phyloP scores from a whole-genome alignment of 1,139 yeast species.

The Diutina pseudorugosa region DNA sequence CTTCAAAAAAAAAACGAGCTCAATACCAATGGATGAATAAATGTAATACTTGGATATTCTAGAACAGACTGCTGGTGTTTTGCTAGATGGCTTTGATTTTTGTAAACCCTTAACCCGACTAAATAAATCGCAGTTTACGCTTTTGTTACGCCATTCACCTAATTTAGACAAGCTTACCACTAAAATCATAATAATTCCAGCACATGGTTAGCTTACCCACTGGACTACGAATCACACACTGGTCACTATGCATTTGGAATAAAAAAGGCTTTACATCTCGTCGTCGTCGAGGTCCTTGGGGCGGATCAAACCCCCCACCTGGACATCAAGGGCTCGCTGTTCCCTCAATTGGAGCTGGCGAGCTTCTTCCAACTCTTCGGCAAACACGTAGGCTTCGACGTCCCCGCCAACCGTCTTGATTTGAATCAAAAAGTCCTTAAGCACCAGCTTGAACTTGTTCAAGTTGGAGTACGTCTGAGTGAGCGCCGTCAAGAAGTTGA shows the following conservation, averaged over 20 bases:
- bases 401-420: slow-evolving; percentile 95
- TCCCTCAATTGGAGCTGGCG: slow-evolving; percentile 51
- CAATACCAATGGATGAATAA: too few species aligned
- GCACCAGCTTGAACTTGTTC: slow-evolving; percentile 64
- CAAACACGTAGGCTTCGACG: slow-evolving; percentile 82
- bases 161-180: too few species aligned
- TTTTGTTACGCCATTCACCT: too few species aligned
- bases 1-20: too few species aligned
- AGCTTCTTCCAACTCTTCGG: slow-evolving; percentile 84
- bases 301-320: slow-evolving; percentile 87
- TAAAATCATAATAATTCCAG: too few species aligned
- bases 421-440: slow-evolving; percentile 94
- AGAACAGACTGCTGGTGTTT: too few species aligned
- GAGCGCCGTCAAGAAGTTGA: slow-evolving; percentile 69
- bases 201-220: too few species aligned
- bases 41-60: too few species aligned
- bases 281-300: slow-evolving; percentile 90
- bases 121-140: too few species aligned
- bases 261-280: not conserved
- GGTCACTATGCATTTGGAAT: not conserved
- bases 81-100: too few species aligned
- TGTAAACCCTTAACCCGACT: too few species aligned
- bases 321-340: slow-evolving; percentile 73
- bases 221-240: too few species aligned
- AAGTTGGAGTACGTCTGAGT: slow-evolving; percentile 65